These are phyloP conservation scores for Buddleja alternifolia DNA, from an alignment of 257 asterid genomes.

Conservation along the genomic window DNA sequence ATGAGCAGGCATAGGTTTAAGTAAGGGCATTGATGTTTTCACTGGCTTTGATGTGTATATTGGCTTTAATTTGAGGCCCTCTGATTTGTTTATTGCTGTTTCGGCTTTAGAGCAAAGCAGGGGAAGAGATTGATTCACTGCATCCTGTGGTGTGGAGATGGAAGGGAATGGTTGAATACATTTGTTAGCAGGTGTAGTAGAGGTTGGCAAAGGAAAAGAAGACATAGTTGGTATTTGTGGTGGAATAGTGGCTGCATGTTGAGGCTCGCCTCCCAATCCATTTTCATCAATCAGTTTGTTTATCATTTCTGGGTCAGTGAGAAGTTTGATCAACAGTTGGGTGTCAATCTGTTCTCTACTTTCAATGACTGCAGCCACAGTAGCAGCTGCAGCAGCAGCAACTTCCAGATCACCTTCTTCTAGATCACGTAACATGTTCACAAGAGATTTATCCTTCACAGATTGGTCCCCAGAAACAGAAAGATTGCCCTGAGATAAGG, in stretches of 20 bases:
- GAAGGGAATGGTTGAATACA: background rate
- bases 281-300: slow-evolving; percentile 35
- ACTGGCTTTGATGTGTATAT: slow-evolving; percentile 18
- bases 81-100: background rate
- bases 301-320: slow-evolving; percentile 45
- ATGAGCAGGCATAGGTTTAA: background rate
- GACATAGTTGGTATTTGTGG: background rate
- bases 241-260: slow-evolving; percentile 22
- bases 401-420: slow-evolving; percentile 30
- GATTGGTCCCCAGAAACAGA: slow-evolving; percentile 21
- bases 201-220: slow-evolving; percentile 19
- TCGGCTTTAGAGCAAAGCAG: slow-evolving; percentile 15
- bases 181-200: background rate
- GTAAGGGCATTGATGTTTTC: slow-evolving; percentile 9
- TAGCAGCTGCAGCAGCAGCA: slow-evolving; percentile 45
- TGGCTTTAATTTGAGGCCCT: slow-evolving; percentile 8
- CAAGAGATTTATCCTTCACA: slow-evolving; percentile 26
- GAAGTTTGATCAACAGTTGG: slow-evolving; percentile 38
- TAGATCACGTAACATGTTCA: slow-evolving; percentile 5
- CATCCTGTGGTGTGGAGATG: slow-evolving; percentile 11
- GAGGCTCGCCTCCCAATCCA: background rate
- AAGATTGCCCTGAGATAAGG: slow-evolving; percentile 6
- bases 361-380: slow-evolving; percentile 42
- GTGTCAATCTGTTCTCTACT: slow-evolving; percentile 41
- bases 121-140: slow-evolving; percentile 6